A percentile compares a stretch with the other conserved stretches of the same genome.
phyloP scores from a whole-genome alignment of 345 rosid genomes.

The Eucalyptus cladocalyx region DNA sequence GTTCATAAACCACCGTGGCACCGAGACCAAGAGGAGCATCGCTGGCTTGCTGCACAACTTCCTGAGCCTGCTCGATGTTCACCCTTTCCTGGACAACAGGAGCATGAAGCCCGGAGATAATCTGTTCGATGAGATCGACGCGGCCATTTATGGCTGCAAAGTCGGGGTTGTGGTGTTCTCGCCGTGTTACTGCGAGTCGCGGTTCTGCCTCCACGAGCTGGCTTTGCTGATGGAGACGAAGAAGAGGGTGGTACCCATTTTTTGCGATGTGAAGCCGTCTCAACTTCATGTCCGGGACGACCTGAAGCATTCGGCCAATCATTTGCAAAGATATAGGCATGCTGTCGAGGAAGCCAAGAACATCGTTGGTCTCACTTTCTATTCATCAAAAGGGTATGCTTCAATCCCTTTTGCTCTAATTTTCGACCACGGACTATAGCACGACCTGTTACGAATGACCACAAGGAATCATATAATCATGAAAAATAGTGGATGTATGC shows the following conservation, averaged over 20 bases:
- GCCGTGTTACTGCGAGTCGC: constrained; percentile 58
- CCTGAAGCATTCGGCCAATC: constrained; percentile 5
- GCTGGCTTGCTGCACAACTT: constrained; percentile 51
- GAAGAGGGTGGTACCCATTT: constrained; percentile 67
- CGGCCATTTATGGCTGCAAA: constrained; percentile 35
- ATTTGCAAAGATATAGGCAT: constrained; percentile 22
- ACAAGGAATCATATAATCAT: not conserved
- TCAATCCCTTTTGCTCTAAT: not conserved
- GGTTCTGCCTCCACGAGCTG: constrained; percentile 75
- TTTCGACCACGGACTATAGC: not conserved
- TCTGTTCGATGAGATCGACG: constrained; percentile 38
- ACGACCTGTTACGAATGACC: not conserved
- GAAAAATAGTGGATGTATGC: not conserved
- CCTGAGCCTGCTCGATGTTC: constrained; percentile 20
- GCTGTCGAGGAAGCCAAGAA: constrained; percentile 66
- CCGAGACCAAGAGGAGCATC: constrained; percentile 64
- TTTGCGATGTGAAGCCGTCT: constrained; percentile 72
- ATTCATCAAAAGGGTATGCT: constrained; percentile 49
- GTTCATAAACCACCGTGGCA: constrained; percentile 76
- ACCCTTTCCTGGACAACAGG: constrained; percentile 63
- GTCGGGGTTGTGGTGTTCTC: constrained; percentile 73
- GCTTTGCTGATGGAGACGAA: constrained; percentile 53
- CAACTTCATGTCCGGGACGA: constrained; percentile 37
- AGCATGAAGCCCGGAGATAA: constrained; percentile 77
- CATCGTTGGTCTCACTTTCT: constrained; percentile 73